A percentile compares a stretch with the other conserved stretches of the same genome.
phyloP scores from a whole-genome alignment of 2,329 filamentous ascomycete species.

The Knufia fluminis region DNA sequence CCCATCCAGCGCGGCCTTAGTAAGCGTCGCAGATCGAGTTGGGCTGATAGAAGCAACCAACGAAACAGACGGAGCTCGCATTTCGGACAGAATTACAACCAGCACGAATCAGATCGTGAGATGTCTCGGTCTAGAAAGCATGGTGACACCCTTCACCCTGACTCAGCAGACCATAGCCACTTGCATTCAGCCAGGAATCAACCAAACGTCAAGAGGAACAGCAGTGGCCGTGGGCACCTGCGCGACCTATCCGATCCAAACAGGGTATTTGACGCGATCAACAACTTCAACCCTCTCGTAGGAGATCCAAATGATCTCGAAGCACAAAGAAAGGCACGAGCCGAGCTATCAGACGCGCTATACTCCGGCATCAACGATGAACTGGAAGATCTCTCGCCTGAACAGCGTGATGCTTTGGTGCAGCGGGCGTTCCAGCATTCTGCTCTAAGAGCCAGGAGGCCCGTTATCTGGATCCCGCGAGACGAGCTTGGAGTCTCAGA shows the following conservation, averaged over 20 bases:
- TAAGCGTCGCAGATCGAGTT: slow-evolving; percentile 20
- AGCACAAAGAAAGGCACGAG: slow-evolving; percentile 50
- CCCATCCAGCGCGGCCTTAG: slow-evolving; percentile 12
- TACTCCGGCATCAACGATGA: slow-evolving; percentile 86
- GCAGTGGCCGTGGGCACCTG: slow-evolving; percentile 3
- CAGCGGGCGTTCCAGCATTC: slow-evolving; percentile 85
- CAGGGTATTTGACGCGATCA: slow-evolving; percentile 20
- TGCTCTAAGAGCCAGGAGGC: slow-evolving; percentile 72
- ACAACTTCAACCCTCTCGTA: slow-evolving; percentile 23
- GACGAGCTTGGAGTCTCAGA: slow-evolving; percentile 86
- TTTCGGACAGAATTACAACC: slow-evolving; percentile 28
- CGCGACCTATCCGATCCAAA: slow-evolving; percentile 11
- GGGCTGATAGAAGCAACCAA: slow-evolving; percentile 33
- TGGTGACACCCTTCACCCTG: slow-evolving; percentile 4
- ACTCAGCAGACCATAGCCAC: neutral
- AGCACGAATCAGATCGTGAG: neutral
- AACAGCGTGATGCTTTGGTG: slow-evolving; percentile 76
- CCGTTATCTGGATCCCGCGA: slow-evolving; percentile 86
- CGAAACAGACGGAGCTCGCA: slow-evolving; percentile 33
- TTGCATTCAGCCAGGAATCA: neutral
- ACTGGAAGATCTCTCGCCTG: slow-evolving; percentile 84
- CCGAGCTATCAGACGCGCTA: slow-evolving; percentile 63
- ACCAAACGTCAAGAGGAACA: too few species aligned
- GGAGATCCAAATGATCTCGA: slow-evolving; percentile 56
- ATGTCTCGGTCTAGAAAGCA: slow-evolving; percentile 2